Base-by-base conservation (phyloP, 257 asterid species). In the Petunia secreta region DNA sequence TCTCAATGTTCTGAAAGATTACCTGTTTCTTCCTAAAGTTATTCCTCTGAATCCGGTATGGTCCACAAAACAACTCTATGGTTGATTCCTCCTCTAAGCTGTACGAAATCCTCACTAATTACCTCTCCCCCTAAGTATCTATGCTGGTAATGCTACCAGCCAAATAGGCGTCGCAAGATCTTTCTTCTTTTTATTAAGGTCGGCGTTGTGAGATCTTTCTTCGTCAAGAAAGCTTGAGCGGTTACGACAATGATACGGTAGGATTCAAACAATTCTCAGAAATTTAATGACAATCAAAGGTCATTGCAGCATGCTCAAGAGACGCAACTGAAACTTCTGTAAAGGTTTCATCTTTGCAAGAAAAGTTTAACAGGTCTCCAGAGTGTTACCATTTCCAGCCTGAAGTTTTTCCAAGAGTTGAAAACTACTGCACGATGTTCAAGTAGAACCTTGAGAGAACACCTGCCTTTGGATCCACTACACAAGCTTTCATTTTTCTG, bases 91-190 rank as follows among this genome's bases (percentile, higher is more conserved):
- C 89, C 75, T 9, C 68, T 64, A 86, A 86, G 76, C 87, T 79
- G 36, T 90, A 85, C 80, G 92, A 92, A 62, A 92, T 92, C 65
- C 66, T 81, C 80, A 88, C 80, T 34, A 86, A 87, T 83, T 88
- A 80, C 80, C 89, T 82, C 53, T 85, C 93, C 57, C 94, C 96
- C 97, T 57, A 88, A 85, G 86, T 93, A 75, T 82, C 83, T 91
- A 77, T 90, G 96, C n/a, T 92, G 25, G 25, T 25, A 25, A 25
- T 25, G 25, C 25, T 25, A 84, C 81, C 80, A 90, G 82, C 98
- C 96, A 1, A 87, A 88, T 36, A 86, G 89, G 87, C 83, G 89
- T 43, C 80, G 58, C 25, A 25, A 25, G 25, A 25, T 25, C 25
- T 25, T 25, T 25, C 25, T 25, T 25, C 25, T 25, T 25, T 25